Evolutionary conservation across 2,329 filamentous ascomycete genomes (phyloP), one percentile per base, ranked within the genome.

Genomic region (Diaporthe destruens): DNA sequence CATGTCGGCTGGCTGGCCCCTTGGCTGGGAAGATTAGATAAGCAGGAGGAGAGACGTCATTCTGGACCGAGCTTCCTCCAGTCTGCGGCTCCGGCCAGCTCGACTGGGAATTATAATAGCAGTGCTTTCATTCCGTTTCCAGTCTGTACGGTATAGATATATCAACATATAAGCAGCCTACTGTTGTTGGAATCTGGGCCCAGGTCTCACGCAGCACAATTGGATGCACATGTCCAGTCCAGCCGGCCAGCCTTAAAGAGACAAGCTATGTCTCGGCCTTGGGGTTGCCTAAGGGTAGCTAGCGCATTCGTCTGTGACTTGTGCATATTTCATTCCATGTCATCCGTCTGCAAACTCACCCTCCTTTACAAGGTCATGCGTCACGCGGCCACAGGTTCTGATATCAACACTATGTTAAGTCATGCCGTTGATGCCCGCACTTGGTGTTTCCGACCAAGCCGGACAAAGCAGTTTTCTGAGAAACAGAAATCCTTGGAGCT

Each of bases 1-100:
- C 72, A 71, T 72, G 72, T 59, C 70, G 49, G 14, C 36, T 59
- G 39, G 39, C 14, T 42, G 39, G 59, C 16, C n/a, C 32, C 8
- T 11, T 56, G 39, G 12, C 23, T 42, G 12, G 12, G 7, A 34
- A 32, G 16, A 57, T 63, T 72, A 74, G 51, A 49, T 72, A 72
- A 74, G 65, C 72, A 54, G 0, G 5, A 54, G 0, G 5, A 12
- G 6, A 16, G 23, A 70, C 68, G 68, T 70, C 68, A 70, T 70
- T 8, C 23, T 25, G n/a, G 44, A 25, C n/a, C 42, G 20, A 63
- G 59, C 59, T 63, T 23, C 20, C 25, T 11, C 34, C 59, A 63
- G n/a, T n/a, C n/a, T n/a, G n/a, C n/a, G n/a, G 59, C 44, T 51
- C 61, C 9, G 20, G 61, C 16, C 61, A 69, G n/a, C 14, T 54